Evolutionary conservation across 192 early-diverging fungal species (phyloP), one percentile per base, ranked within the genome.

Genomic region (Dissophora ornata): DNA sequence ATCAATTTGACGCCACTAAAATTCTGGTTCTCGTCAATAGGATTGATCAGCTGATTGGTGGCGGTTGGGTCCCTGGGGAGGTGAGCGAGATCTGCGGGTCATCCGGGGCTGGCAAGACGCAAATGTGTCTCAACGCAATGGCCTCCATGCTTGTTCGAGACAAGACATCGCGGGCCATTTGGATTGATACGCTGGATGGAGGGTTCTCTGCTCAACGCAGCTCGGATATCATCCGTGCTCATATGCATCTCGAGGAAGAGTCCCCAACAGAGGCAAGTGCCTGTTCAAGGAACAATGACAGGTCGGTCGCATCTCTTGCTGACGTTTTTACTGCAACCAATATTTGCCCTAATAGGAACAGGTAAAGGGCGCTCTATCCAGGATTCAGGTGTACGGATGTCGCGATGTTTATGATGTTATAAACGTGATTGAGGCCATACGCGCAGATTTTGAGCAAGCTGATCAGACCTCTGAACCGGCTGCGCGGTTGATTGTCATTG

Each of bases 61-160:
- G 59, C 13, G 73, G 73, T 1, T 77, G 63, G 63, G 8, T 10
- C 4, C 25, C 46, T 16, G 65, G 73, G 18, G 58, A 77, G 34
- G 64, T 77, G n/a, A 67, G 36, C 30, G 73, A 77, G 40, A 62
- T 77, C 1, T 67, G 73, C 44, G 63, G 63, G 1, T 5, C 59
- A 3, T 54, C 59, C 0, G 47, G 64, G 2, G 13, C 58, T 9
- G 73, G 73, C 0, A 77, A 77, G 40, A 67, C 73, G 0, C 49
- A 49, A 21, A 34, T 77, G 18, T 77, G 73, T 15, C 46, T 77
- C 7, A 52, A 57, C 42, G 21, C 73, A 7, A 50, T 38, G 49
- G 36, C 57, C 13, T 5, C 58, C 1, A 45, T 62, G 44, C 34
- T 77, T 12, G 26, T 67, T 0, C 13, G 26, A 26, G 45, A 67